Evolutionary conservation across 2,329 filamentous ascomycete genomes (phyloP).

Genomic region (Claviceps spartinae): DNA sequence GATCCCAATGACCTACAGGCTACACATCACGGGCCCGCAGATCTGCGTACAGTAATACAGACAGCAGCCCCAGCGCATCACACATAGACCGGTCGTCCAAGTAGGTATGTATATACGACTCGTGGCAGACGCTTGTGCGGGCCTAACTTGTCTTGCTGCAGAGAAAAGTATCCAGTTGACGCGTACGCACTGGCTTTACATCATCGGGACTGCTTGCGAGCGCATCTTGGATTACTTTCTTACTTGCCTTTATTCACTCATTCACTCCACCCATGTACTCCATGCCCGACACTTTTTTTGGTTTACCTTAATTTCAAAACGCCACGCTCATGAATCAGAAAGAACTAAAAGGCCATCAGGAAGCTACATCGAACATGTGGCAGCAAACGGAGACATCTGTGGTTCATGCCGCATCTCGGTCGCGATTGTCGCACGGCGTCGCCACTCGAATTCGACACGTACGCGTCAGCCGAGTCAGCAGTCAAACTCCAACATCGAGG

Average conservation of each 20-base stretch:
- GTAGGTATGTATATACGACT: not conserved
- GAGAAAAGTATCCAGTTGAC: not conserved
- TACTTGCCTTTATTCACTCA: constrained; percentile 4
- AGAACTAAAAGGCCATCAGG: constrained; percentile 13
- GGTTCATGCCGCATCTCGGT: not conserved
- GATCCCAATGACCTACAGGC: no score
- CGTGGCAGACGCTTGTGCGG: not conserved
- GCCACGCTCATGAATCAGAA: constrained; percentile 23
- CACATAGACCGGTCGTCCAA: not conserved
- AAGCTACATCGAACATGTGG: not conserved
- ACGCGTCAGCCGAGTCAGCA: constrained; percentile 4
- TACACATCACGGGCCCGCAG: no score
- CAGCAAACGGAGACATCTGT: not conserved
- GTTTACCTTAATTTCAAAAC: constrained; percentile 17
- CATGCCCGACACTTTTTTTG: constrained; percentile 13
- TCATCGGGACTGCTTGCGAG: not conserved
- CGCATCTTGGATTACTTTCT: not conserved
- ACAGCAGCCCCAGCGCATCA: not conserved
- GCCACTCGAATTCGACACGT: not conserved
- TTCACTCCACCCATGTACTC: constrained; percentile 6
- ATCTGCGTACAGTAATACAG: not conserved
- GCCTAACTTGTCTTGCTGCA: not conserved
- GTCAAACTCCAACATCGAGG: constrained; percentile 6
- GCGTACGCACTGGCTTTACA: no score
- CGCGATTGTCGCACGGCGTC: not conserved